Base-by-base conservation (phyloP, 78 protist genomes). In the Dictyostelium capitatum region DNA sequence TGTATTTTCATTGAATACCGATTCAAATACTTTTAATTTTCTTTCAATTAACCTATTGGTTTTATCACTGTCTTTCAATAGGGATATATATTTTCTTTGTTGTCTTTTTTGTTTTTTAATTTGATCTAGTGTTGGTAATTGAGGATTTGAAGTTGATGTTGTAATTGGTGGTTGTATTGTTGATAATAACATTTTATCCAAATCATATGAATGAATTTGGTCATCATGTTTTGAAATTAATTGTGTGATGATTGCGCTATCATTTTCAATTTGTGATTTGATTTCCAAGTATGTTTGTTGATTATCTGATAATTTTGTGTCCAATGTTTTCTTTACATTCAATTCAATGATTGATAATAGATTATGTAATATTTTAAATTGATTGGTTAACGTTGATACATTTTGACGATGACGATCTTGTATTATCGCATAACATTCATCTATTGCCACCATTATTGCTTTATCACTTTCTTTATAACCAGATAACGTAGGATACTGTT, bases 1-100 rank as follows among this genome's bases (percentile, higher is more conserved):
- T 12, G 17, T 30, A 64, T 30, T 28, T 2, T 64, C 73, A 25
- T 64, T 23, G 28, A 64, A 64, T 25, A 25, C 15, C 43, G 43
- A 28, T 57, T 57, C 67, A 57, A 23, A 57, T 57, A 23, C 23
- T n/a, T 57, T 57, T 57, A 23, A n/a, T 64, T 64, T 64, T 32
- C 73, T 64, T 30, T 64, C 73, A 14, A 64, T 23, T 14, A 64
- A 28, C 28, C 43, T 64, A 30, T 64, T 64, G 17, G 73, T 64
- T 28, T 64, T 64, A 64, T 64, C 73, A 64, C 73, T 64, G 28
- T 64, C 73, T 20, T 28, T 64, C 14, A 64, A 64, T 64, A 64
- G 28, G 25, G 73, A 12, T 64, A 64, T 64, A 64, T 28, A 64
- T 28, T 64, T 64, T 23, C 23, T 57, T 57, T 57, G 67, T 25